Evolutionary conservation across 768 basidiomycete species (phyloP), one percentile per base, ranked within the genome.

Genomic region (Phanerochaete carnosa): DNA sequence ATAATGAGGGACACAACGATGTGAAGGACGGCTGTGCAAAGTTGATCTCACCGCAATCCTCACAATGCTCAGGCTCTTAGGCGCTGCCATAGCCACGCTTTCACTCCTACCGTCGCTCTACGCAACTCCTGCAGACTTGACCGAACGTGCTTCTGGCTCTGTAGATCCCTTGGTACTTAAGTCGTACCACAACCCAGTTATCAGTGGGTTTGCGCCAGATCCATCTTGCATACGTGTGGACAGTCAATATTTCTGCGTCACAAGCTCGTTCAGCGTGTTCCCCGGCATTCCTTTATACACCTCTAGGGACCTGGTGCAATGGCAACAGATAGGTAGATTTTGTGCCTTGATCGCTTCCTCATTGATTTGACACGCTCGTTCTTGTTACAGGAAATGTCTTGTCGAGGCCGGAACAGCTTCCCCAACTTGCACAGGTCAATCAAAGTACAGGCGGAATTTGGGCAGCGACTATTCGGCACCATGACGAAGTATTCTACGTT

Each of bases 241-340:
- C 33, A 58, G 55, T 13, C 67, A 60, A 28, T 67, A 51, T 33
- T 67, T 63, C 54, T 62, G 56, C 32, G 66, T 62, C 22, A 65
- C 65, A 13, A 63, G 60, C 50, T 61, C 65, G 3, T 67, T 67
- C 49, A 55, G 55, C n/a, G 49, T 45, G 11, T 65, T 63, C 50
- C 66, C 66, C 16, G 66, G 64, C 26, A 54, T 66, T 2, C 65
- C 66, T 12, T 32, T 66, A 7, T 62, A 64, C 35, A 61, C 62
- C 15, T 61, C 54, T 12, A 55, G 56, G 19, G 66, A 67, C 46
- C 33, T 66, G 25, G 32, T 58, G 13, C 53, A 65, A 16, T 67
- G 60, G 45, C 60, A 57, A 46, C 66, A 67, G 45, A 66, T 67
- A 25, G 66, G 66, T 62, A 16, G 6, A 26, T 43, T 19, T 19